phyloP scores from a whole-genome alignment of 352 stramenopile genomes.

The Globisporangium emineosum region DNA sequence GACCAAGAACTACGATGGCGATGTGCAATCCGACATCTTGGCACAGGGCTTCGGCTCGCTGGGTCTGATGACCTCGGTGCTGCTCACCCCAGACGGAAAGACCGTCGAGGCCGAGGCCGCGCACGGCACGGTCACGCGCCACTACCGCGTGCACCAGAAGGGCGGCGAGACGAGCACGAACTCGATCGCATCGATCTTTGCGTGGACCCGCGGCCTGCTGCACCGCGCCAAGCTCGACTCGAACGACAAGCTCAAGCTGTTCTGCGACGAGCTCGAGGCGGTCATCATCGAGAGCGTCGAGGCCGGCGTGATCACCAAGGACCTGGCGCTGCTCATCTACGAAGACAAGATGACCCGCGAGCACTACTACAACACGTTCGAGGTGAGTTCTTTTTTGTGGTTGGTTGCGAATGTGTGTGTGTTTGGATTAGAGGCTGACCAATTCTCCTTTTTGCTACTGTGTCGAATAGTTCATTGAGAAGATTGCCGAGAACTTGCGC shows the following conservation, averaged over 20 bases:
- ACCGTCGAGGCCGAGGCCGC: constrained; percentile 87
- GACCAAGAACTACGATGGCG: constrained; percentile 91
- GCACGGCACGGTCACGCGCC: constrained; percentile 87
- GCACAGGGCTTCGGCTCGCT: constrained; percentile 88
- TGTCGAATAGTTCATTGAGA: constrained; percentile 41
- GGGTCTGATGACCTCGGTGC: constrained; percentile 86
- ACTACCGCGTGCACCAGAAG: constrained; percentile 88
- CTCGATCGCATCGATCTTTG: constrained; percentile 88
- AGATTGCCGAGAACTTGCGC: constrained; percentile 47
- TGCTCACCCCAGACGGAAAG: constrained; percentile 82
- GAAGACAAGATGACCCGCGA: constrained; percentile 65
- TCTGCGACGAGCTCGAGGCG: constrained; percentile 72
- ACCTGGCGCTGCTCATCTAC: constrained; percentile 81
- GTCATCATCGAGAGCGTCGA: constrained; percentile 84
- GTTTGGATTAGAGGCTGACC: not conserved
- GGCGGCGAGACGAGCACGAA: constrained; percentile 87
- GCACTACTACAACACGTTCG: constrained; percentile 82
- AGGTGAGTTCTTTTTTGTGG: constrained; percentile 14
- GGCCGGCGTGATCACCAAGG: constrained; percentile 84
- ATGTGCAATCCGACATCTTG: constrained; percentile 89
- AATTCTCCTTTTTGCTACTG: not conserved
- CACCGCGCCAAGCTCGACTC: constrained; percentile 85
- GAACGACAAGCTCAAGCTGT: constrained; percentile 72
- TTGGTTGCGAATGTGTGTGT: not conserved
- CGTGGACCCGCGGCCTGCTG: constrained; percentile 80